A percentile compares a stretch with the other conserved stretches of the same genome.
Conservation (phyloP, 2,329 filamentous ascomycete genomes). For the Neofusicoccum cordaticola region DNA sequence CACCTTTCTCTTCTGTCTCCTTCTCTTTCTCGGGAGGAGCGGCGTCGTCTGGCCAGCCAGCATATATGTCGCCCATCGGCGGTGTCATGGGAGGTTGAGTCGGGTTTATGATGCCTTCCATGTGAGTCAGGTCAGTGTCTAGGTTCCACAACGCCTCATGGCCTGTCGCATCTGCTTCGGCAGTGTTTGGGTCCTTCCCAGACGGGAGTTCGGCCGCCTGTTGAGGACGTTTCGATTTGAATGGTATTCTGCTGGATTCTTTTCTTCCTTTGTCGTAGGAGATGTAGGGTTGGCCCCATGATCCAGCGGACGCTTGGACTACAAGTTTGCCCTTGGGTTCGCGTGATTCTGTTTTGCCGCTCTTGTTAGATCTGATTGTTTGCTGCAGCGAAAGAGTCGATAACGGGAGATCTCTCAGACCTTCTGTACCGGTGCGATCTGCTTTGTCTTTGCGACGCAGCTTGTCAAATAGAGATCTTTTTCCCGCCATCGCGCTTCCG, state of each 20-base stretch:
- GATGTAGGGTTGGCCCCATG: conserved; percentile 13
- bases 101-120: conserved; percentile 80
- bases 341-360: conserved; percentile 29
- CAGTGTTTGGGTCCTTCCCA: conserved; percentile 46
- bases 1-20: conserved; percentile 46
- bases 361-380: conserved; percentile 30
- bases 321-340: conserved; percentile 27
- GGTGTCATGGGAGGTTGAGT: conserved; percentile 67
- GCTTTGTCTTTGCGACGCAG: conserved; percentile 51
- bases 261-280: conserved; percentile 23
- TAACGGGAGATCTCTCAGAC: conserved; percentile 38
- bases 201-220: conserved; percentile 24
- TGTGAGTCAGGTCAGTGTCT: conserved; percentile 83
- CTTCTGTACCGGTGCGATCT: conserved; percentile 35
- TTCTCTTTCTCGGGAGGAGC: conserved; percentile 19
- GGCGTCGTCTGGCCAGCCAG: conserved; percentile 47
- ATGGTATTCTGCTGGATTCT: conserved; percentile 17
- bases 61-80: conserved; percentile 49
- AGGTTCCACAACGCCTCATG: conserved; percentile 68
- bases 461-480: conserved; percentile 54
- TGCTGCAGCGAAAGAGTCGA: conserved; percentile 41
- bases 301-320: conserved; percentile 14
- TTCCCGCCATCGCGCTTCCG: conserved; percentile 42
- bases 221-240: conserved; percentile 30
- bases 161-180: conserved; percentile 41